Base-by-base conservation (phyloP, 2,329 filamentous ascomycete genomes). In the Beauveria brongniartii region DNA sequence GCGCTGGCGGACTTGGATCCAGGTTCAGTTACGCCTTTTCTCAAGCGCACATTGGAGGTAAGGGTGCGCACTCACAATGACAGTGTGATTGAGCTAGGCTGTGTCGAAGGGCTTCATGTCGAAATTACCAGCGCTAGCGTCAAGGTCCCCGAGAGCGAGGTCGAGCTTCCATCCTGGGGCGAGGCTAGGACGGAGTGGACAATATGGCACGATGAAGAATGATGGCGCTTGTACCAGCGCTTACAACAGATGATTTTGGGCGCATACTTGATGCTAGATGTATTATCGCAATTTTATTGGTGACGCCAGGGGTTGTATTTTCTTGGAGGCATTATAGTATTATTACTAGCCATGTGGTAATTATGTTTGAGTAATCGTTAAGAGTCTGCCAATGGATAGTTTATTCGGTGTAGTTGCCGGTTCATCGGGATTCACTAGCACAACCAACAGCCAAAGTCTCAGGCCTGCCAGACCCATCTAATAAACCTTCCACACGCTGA, bases 21-120 rank as follows among this genome's bases (percentile, higher is more conserved):
- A 0, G 65, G 64, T 0, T 70, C 69, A 8, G 72, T 77, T 3
- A 69, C 72, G 43, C 75, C 77, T 1, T 80, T 77, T 62, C 71
- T 83, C n/a, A 66, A 65, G 26, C 61, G 71, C 4, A 64, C 69
- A 7, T 68, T 83, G 9, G 67, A 74, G 46, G 71, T 74, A 54
- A 63, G 68, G 12, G 67, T 75, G 5, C 65, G 69, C 10, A 64
- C 64, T 1, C 70, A 67, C 52, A 61, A 72, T 26, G 65, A 68
- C 24, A 55, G 63, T 3, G 65, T 67, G 30, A 63, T 73, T 12
- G 64, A 70, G 14, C 64, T 70, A 8, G 40, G 41, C 6, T 40
- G 56, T 6, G 68, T 74, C 2, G 67, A 65, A 6, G 72, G 72
- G 1, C 64, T 75, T 5, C 65, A 65, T 53, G 64, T 75, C 24